These are phyloP conservation scores for Chlamydomonas applanata DNA, from an alignment of 139 green algal species.

Conservation along the genomic window DNA sequence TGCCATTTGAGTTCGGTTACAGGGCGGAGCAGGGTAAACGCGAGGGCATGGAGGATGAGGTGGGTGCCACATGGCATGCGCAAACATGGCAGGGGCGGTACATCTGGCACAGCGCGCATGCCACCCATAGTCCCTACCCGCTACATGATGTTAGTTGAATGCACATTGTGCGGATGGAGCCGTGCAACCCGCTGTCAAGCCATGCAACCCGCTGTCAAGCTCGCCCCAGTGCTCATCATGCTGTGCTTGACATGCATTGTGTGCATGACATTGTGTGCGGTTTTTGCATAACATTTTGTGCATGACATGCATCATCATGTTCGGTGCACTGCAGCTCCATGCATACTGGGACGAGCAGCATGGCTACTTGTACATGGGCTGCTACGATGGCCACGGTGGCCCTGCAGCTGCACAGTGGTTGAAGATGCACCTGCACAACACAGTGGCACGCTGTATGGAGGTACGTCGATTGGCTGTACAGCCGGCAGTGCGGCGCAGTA, in stretches of 20 bases:
- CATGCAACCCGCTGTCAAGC: no score
- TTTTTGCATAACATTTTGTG: neutral
- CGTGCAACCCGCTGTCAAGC: no score
- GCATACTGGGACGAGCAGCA: conserved; percentile 7
- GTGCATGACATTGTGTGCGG: no score
- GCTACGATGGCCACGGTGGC: conserved; percentile 16
- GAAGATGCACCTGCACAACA: neutral
- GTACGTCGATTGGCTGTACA: no score
- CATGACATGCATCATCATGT: neutral
- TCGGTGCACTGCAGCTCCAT: conserved; percentile 7
- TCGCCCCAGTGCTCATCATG: no score
- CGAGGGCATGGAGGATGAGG: conserved; percentile 17
- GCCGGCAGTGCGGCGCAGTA: no score
- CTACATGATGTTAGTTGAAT: no score
- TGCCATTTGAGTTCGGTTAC: neutral
- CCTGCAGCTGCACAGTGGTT: conserved; percentile 6
- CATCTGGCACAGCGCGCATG: no score
- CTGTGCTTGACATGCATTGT: no score
- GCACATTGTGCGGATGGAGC: no score
- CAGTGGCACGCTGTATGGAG: neutral
- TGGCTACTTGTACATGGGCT: conserved; percentile 12
- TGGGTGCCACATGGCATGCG: neutral
- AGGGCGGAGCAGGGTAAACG: conserved; percentile 1
- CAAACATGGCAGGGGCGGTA: no score
- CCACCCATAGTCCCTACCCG: no score